These are phyloP conservation scores for Rhodamnia rubescens DNA, from an alignment of 345 rosid species.

Conservation along the genomic window DNA sequence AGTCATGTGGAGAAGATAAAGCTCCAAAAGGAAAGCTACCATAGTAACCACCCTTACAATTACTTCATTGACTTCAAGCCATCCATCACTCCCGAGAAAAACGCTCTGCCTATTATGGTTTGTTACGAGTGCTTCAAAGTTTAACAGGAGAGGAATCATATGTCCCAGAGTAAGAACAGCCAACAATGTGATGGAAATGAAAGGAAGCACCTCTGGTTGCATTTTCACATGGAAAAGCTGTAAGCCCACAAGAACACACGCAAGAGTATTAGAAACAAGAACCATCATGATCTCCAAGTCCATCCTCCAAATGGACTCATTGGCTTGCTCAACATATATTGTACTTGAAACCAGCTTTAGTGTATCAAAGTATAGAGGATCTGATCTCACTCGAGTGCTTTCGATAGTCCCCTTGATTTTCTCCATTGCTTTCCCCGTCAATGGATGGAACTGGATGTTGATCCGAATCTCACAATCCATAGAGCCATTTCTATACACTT, in stretches of 20 bases:
- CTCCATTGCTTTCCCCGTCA: constrained; percentile 33
- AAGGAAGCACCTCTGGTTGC: constrained; percentile 59
- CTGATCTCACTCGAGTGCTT: constrained; percentile 48
- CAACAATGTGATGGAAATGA: constrained; percentile 58
- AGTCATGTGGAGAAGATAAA: constrained; percentile 62
- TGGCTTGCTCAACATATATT: constrained; percentile 43
- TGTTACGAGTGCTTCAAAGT: constrained; percentile 56
- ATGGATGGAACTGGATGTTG: constrained; percentile 40
- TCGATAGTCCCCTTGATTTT: constrained; percentile 55
- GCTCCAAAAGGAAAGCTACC: constrained; percentile 78
- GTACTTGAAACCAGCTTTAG: constrained; percentile 52
- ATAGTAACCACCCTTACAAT: constrained; percentile 66
- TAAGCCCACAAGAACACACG: constrained; percentile 56
- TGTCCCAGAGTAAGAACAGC: constrained; percentile 54
- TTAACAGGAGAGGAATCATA: constrained; percentile 69
- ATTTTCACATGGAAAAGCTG: constrained; percentile 71
- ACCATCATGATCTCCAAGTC: constrained; percentile 79
- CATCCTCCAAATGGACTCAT: constrained; percentile 78
- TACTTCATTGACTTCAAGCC: constrained; percentile 85
- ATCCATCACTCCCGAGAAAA: constrained; percentile 56
- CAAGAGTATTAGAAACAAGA: constrained; percentile 56
- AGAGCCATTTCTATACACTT: constrained; percentile 9
- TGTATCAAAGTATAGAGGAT: constrained; percentile 48
- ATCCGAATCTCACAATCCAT: constrained; percentile 55
- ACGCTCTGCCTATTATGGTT: constrained; percentile 34